These are phyloP conservation scores for Leptosphaerulina australis DNA, from an alignment of 2,329 filamentous ascomycete genomes.

Conservation along the genomic window DNA sequence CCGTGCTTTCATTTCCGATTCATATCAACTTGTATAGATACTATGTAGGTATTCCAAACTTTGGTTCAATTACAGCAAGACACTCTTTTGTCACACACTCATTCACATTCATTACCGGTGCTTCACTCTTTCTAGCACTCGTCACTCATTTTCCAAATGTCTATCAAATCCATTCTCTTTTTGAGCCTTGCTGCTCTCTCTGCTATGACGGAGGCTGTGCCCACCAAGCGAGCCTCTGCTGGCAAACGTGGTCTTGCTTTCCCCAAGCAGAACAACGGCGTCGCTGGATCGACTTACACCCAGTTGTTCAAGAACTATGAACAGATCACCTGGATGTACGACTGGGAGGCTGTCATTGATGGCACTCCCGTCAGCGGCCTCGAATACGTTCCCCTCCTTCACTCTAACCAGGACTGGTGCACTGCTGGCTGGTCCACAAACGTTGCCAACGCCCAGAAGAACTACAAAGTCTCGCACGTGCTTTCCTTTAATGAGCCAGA, in stretches of 20 bases:
- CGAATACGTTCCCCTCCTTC: slow-evolving; percentile 66
- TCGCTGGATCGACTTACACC: slow-evolving; percentile 31
- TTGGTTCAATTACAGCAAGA: slow-evolving; percentile 14
- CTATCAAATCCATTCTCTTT: slow-evolving; percentile 25
- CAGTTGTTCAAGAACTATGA: slow-evolving; percentile 25
- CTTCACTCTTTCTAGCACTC: slow-evolving; percentile 20
- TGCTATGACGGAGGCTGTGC: slow-evolving; percentile 35
- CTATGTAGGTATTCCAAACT: slow-evolving; percentile 10
- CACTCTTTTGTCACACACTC: slow-evolving; percentile 20
- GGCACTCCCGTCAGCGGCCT: slow-evolving; percentile 52
- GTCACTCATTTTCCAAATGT: slow-evolving; percentile 15
- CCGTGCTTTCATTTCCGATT: slow-evolving; percentile 20
- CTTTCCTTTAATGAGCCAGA: slow-evolving; percentile 51
- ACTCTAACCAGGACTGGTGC: slow-evolving; percentile 38
- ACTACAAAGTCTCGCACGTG: slow-evolving; percentile 40
- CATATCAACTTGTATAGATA: slow-evolving; percentile 14
- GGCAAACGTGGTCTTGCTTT: slow-evolving; percentile 43
- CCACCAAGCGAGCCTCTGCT: slow-evolving; percentile 31
- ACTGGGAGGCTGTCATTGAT: slow-evolving; percentile 63
- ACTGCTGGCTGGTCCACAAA: slow-evolving; percentile 37
- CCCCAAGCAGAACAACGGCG: slow-evolving; percentile 34
- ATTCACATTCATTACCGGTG: slow-evolving; percentile 6
- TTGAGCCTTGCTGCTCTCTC: slow-evolving; percentile 40
- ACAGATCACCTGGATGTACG: slow-evolving; percentile 67
- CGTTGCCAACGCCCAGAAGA: slow-evolving; percentile 34